Evolutionary conservation across 2,329 filamentous ascomycete genomes (phyloP), one percentile per base, ranked within the genome.

Genomic region (Teratosphaeria epicoccoides): DNA sequence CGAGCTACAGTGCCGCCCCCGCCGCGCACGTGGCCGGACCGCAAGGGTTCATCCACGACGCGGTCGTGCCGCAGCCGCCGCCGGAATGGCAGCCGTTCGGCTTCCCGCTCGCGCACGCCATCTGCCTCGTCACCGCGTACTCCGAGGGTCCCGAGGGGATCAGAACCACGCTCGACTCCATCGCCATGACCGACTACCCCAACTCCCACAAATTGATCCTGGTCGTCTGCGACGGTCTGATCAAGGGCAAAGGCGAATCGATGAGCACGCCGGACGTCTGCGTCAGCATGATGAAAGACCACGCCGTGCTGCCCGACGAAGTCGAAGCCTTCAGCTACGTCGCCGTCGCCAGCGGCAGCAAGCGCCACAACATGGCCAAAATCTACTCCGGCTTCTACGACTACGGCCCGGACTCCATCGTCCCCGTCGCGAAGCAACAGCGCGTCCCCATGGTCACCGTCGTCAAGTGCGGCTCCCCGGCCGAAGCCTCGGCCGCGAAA

Each of bases 281-380:
- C 59, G 73, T 98, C 51, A 77, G 82, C 63, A 98, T 98, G 93
- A 87, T 98, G 83, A 93, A 86, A 66, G 93, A 98, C 61, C 84
- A 88, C 63, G 84, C 88, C 2, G 78, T 89, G 6, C 79, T 82
- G 5, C 84, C 83, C 0, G 82, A 94, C 24, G 84, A 96, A 53
- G 93, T 97, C 1, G 78, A 88, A 63, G 80, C 89, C 0, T 96
- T 89, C 71, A 97, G 91, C 0, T 98, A 98, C 60, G 93, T 98
- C 49, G 94, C 93, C 11, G 91, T 98, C 28, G 88, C 93, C 40
- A 93, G 87, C 66, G 93, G 93, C 53, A 87, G 90, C 47, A 98
- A 98, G 76, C 84, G 93, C 62, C 94, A 98, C 81, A 98, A 97
- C 72, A 98, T 97, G 93, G 91, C 93, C 62, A 96, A 97, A 76